Base-by-base conservation (phyloP, 345 rosid genomes). In the thale cress (Arabidopsis thaliana) region DNA sequence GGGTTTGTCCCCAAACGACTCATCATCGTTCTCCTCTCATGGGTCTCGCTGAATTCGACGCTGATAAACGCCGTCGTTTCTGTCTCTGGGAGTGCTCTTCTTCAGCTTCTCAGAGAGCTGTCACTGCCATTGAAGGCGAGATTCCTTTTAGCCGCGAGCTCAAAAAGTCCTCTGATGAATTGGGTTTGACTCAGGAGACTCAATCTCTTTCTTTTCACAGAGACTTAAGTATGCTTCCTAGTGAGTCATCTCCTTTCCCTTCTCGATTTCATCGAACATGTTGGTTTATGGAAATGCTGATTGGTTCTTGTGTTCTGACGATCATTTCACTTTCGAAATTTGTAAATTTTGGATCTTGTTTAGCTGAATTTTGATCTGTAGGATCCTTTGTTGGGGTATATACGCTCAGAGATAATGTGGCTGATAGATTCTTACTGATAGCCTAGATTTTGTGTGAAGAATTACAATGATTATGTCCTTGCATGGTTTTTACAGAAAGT, bases 141-240 rank as follows among this genome's bases (percentile, higher is more conserved):
- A 79, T 78, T 83, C 87, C 87, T 5, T 51, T 67, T 28, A 41
- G 81, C 30, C 61, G 79, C 61, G 82, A 65, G 56, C 72, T 84
- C 42, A 85, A 60, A 32, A 72, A 84, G 74, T 45, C 91, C 23
- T 77, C 87, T 79, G 82, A 12, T 75, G 82, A 82, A 38, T 70
- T 65, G 82, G 83, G 79, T 59, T 59, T 57, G 72, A 65, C 34
- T 65, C 84, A 71, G 69, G 82, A 78, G 40, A 28, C 71, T 34
- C 62, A 73, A 28, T 70, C 87, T 10, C 74, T 63, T 30, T 65
- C 60, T 23, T 87, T 89, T 71, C 89, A 89, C 72, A 88, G 73
- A 85, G 98, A 91, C 83, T 78, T 89, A 79, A 88, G 77, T 73
- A 84, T 86, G 80, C 96, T 91, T 83, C 97, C 93, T 30, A 93